A percentile compares a stretch with the other conserved stretches of the same genome.
Evolutionary conservation across 306 rosid genomes (phyloP).

Genomic region (Gillenia trifoliata): DNA sequence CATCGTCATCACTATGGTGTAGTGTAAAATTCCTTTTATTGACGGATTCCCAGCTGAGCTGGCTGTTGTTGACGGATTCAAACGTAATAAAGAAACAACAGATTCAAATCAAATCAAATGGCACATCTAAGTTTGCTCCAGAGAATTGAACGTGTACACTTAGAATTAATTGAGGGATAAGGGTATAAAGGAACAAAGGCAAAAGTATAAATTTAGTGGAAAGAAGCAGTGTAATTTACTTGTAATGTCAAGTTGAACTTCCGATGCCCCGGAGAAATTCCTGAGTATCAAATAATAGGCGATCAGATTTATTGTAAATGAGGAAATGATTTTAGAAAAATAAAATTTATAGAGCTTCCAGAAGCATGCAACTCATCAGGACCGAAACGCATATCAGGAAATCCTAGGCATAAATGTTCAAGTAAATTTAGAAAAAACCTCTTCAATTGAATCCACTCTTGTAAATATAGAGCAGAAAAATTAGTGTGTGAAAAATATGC

Average conservation of each 20-base stretch:
- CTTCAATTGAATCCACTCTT: constrained; percentile 39
- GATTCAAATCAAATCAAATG: too few relatives aligned
- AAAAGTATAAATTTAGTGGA: not conserved
- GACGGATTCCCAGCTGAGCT: too few relatives aligned
- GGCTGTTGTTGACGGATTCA: too few relatives aligned
- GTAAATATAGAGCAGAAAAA: constrained; percentile 34
- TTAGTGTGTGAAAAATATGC: not conserved
- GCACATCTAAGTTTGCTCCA: too few relatives aligned
- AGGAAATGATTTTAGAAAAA: constrained; percentile 3
- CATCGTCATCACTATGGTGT: too few relatives aligned
- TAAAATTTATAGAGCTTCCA: constrained; percentile 12
- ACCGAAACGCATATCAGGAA: constrained; percentile 42
- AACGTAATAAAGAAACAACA: too few relatives aligned
- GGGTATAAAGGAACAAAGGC: not conserved
- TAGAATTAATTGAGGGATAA: constrained; percentile 5
- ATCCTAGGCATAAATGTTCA: constrained; percentile 3
- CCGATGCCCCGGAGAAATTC: constrained; percentile 44
- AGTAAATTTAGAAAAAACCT: constrained; percentile 18
- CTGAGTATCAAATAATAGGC: constrained; percentile 38
- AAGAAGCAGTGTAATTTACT: constrained; percentile 39
- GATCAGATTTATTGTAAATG: constrained; percentile 25
- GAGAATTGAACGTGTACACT: constrained; percentile 1
- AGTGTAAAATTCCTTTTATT: too few relatives aligned
- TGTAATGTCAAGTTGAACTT: constrained; percentile 48
- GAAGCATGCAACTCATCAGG: constrained; percentile 61